Conservation (phyloP, 1,139 yeast genomes). For the Debaryomyces subglobosus region DNA sequence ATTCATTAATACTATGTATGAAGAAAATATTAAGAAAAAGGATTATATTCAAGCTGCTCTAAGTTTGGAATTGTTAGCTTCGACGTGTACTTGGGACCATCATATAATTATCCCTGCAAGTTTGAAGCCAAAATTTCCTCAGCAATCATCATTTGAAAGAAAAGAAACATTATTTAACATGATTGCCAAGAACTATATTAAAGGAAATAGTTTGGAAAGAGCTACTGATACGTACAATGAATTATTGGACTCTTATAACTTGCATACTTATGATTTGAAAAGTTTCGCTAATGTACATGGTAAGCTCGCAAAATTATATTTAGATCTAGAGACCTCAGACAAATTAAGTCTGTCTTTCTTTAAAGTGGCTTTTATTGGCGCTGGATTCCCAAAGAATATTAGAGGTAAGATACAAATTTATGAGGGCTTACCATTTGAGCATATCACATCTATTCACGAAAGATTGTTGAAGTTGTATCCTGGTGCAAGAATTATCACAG, state of each 20-base stretch:
- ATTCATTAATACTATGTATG: conserved; percentile 75
- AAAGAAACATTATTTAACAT: conserved; percentile 72
- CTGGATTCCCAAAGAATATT: conserved; percentile 78
- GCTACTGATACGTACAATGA: conserved; percentile 81
- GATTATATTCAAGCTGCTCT: conserved; percentile 84
- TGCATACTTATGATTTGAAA: conserved; percentile 72
- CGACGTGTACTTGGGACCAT: conserved; percentile 78
- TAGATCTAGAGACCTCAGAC: conserved; percentile 70
- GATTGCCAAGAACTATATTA: conserved; percentile 71
- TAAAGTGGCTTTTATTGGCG: conserved; percentile 79
- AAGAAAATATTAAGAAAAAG: conserved; percentile 59
- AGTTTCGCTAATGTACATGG: conserved; percentile 77
- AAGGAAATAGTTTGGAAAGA: conserved; percentile 75
- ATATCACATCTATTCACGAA: conserved; percentile 80
- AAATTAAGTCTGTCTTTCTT: conserved; percentile 78
- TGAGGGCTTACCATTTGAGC: conserved; percentile 89
- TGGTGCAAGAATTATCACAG: conserved; percentile 74
- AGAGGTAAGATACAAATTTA: conserved; percentile 79
- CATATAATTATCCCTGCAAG: conserved; percentile 58
- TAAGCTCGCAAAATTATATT: conserved; percentile 68
- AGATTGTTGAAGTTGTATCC: conserved; percentile 76
- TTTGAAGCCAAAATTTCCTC: conserved; percentile 71
- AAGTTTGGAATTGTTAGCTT: conserved; percentile 75
- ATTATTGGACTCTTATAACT: conserved; percentile 73
- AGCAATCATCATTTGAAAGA: conserved; percentile 79